Conservation (phyloP, 805 yeast species). For the Brettanomyces naardenensis region DNA sequence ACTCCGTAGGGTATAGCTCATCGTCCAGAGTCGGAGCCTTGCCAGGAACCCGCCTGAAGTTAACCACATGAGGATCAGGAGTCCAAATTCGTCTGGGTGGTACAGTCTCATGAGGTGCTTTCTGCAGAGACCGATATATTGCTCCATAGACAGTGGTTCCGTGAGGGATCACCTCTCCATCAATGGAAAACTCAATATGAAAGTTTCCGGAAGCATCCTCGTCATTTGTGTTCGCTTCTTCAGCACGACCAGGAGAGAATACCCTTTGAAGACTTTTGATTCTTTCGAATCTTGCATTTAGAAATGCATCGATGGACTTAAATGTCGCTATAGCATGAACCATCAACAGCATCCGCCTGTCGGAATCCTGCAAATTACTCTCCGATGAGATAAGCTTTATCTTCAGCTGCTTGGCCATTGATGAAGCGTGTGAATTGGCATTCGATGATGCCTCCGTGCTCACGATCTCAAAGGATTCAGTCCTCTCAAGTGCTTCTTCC, state of each 20-base stretch:
- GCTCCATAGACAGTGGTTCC: conserved; percentile 77
- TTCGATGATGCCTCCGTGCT: conserved; percentile 32
- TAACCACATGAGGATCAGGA: conserved; percentile 41
- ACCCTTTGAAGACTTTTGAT: conserved; percentile 12
- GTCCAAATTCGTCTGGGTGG: conserved; percentile 52
- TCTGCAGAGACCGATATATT: conserved; percentile 42
- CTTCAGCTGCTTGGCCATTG: conserved; percentile 66
- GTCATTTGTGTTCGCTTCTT: not conserved
- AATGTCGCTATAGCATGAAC: conserved; percentile 59
- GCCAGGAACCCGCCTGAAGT: conserved; percentile 34
- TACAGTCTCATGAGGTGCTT: conserved; percentile 29
- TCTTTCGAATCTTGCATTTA: conserved; percentile 33
- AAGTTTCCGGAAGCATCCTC: conserved; percentile 16
- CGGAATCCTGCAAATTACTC: conserved; percentile 19
- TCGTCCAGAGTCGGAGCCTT: conserved; percentile 19
- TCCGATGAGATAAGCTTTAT: conserved; percentile 42
- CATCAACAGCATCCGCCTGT: conserved; percentile 31
- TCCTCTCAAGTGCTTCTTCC: conserved; percentile 66
- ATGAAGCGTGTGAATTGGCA: conserved; percentile 36
- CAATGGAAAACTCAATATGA: conserved; percentile 48
- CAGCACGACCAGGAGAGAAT: conserved; percentile 3
- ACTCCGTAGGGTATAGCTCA: conserved; percentile 25
- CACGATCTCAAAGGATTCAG: conserved; percentile 63
- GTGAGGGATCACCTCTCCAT: conserved; percentile 50
- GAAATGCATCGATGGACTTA: conserved; percentile 40